A percentile compares a stretch with the other conserved stretches of the same genome.
These are phyloP conservation scores for Suhomyces terraborum DNA, from an alignment of 1,139 yeast species.

Conservation along the genomic window DNA sequence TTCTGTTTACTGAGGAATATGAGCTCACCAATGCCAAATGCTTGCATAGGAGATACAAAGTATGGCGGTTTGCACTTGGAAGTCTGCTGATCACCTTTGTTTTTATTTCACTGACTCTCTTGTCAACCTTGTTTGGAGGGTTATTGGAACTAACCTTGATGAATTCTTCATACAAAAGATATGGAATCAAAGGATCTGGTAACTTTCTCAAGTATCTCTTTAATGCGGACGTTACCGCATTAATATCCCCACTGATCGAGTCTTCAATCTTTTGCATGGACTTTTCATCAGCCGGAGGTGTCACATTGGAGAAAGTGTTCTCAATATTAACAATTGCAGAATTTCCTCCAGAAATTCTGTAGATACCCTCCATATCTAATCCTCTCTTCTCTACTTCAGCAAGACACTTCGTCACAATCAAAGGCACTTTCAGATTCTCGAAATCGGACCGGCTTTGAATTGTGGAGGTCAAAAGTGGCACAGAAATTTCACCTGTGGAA, in stretches of 20 bases:
- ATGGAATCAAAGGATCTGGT: constrained; percentile 84
- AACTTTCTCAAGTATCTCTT: constrained; percentile 83
- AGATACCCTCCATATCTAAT: constrained; percentile 77
- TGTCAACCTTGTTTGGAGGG: constrained; percentile 34
- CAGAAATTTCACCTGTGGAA: constrained; percentile 17
- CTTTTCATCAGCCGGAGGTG: constrained; percentile 36
- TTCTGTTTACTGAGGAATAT: constrained; percentile 56
- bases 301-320: constrained; percentile 41
- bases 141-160: constrained; percentile 46
- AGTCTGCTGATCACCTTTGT: constrained; percentile 38
- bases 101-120: constrained; percentile 32
- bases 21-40: constrained; percentile 65
- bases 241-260: constrained; percentile 66
- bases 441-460: constrained; percentile 58
- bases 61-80: constrained; percentile 68
- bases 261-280: constrained; percentile 45
- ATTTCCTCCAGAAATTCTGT: constrained; percentile 87
- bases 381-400: constrained; percentile 77
- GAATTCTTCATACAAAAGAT: constrained; percentile 63
- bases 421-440: constrained; percentile 68
- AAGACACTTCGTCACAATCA: constrained; percentile 72
- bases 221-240: constrained; percentile 83
- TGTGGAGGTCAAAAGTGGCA: constrained; percentile 48
- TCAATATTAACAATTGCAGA: constrained; percentile 68
- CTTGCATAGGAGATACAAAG: constrained; percentile 56